Evolutionary conservation across 257 asterid species (phyloP), one percentile per base, ranked within the genome.

Genomic region (Ligustrum vulgare): DNA sequence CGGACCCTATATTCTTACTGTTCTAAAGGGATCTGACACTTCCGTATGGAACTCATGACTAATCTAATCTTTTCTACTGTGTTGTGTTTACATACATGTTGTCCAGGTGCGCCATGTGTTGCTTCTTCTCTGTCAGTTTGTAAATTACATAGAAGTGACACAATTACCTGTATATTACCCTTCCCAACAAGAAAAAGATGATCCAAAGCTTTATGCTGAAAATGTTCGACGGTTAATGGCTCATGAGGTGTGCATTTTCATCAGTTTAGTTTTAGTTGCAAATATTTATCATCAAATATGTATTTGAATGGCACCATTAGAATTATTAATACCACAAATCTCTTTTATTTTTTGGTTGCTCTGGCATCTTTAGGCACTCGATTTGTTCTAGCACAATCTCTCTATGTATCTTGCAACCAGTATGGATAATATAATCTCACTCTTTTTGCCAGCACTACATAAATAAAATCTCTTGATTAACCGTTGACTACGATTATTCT

Each of bases 161-260:
- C 79, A 86, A 67, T 85, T 93, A 75, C 98, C 98, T 12, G 83
- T 90, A 70, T 91, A 93, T 83, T 82, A 80, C 76, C 98, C 98
- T 70, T 90, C 98, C 11, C 93, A 85, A 82, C 96, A 87, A 85
- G 97, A 91, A 81, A 89, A 84, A 83, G 90, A 86, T 76, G 94
- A 93, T 28, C 96, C 98, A 6, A 91, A 84, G 78, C 95, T 91
- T 75, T 93, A 91, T 75, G 97, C 98, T 67, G 93, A 87, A 35
- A 91, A 93, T 76, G 91, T 91, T 41, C 87, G 98, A 78, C 86
- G 82, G 73, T 80, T 93, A 78, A 93, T 93, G 97, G 98, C 98
- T 82, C 88, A 71, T 67, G 96, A 89, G 99, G 99, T 94, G 82
- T 37, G 72, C 23, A 35, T 81, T 82, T 71, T 71, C 25, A 49